phyloP scores from a whole-genome alignment of 208 protist species.

The Porcisia hertigi region DNA sequence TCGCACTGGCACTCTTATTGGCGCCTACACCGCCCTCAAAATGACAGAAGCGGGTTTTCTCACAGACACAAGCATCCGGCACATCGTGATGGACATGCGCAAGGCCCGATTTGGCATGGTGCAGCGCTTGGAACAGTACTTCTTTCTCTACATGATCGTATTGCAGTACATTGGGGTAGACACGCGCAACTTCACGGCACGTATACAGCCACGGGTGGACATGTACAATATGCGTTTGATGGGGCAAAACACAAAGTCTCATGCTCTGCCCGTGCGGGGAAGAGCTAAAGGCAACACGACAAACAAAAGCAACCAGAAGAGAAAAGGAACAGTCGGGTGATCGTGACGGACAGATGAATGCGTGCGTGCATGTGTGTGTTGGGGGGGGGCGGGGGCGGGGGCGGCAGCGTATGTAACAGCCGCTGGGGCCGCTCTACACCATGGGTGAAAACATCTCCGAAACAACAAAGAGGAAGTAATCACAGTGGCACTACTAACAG shows the following conservation, averaged over 20 bases:
- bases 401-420: no score
- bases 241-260: slow-evolving; percentile 24
- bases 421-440: no score
- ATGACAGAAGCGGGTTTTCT: slow-evolving; percentile 37
- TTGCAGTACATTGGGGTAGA: slow-evolving; percentile 43
- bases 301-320: not conserved
- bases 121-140: slow-evolving; percentile 86
- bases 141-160: slow-evolving; percentile 77
- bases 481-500: no score
- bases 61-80: slow-evolving; percentile 35
- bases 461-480: no score
- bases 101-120: slow-evolving; percentile 76
- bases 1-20: slow-evolving; percentile 84
- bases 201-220: slow-evolving; percentile 33
- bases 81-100: slow-evolving; percentile 62
- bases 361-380: not conserved
- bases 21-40: slow-evolving; percentile 57
- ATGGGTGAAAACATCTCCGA: not conserved
- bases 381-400: not conserved
- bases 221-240: slow-evolving; percentile 29
- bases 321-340: not conserved
- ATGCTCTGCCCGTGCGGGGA: not conserved
- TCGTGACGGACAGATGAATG: no score
- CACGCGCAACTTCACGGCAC: slow-evolving; percentile 19
- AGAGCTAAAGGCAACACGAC: not conserved